Conservation (phyloP, 1,284 basidiomycete species). For the Clitocybe nebularis region DNA sequence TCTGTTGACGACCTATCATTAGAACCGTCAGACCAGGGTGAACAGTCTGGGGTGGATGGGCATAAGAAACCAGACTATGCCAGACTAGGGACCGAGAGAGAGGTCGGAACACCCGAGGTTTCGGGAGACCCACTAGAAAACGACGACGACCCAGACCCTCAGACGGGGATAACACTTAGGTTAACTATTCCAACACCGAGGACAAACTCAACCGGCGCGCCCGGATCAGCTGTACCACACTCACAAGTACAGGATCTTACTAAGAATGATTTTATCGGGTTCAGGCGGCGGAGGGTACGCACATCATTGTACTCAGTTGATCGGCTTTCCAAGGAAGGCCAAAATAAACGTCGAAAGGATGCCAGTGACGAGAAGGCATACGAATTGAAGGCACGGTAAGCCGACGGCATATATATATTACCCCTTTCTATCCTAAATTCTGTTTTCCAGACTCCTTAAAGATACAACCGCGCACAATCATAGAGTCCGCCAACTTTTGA, state of each 20-base stretch:
- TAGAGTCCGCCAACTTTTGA: constrained; percentile 59
- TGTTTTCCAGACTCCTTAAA: constrained; percentile 60
- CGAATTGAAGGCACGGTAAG: constrained; percentile 55
- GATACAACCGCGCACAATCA: constrained; percentile 57
- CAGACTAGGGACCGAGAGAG: no score
- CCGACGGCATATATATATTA: constrained; percentile 11
- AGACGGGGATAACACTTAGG: constrained; percentile 12
- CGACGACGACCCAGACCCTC: constrained; percentile 3
- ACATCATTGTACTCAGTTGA: constrained; percentile 1
- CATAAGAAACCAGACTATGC: no score
- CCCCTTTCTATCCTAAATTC: constrained; percentile 7
- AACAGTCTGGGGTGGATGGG: no score
- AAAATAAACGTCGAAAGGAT: constrained; percentile 34
- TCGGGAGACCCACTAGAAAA: no score
- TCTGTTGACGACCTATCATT: constrained; percentile 8
- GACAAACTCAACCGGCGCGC: constrained; percentile 1
- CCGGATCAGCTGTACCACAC: background rate
- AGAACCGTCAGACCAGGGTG: no score
- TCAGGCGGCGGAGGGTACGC: background rate
- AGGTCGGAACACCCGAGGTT: no score
- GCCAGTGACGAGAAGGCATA: constrained; percentile 57
- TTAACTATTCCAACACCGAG: constrained; percentile 11
- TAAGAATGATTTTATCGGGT: background rate
- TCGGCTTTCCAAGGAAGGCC: constrained; percentile 19
- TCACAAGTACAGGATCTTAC: constrained; percentile 3